phyloP scores from a whole-genome alignment of 1,284 basidiomycete species.

The Irpex rosettiformis region DNA sequence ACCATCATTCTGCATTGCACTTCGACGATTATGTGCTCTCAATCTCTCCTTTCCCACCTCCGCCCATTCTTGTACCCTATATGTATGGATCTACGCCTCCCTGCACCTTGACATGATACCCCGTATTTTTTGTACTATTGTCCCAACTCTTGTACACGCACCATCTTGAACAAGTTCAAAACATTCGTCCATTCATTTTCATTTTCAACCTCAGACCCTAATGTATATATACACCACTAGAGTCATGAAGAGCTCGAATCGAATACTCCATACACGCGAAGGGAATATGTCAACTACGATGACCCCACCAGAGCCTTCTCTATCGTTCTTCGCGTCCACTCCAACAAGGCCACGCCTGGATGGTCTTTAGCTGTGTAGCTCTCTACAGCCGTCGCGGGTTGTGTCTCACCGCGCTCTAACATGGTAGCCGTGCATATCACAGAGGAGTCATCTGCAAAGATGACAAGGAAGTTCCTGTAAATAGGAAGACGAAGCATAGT shows the following conservation, averaged over 20 bases:
- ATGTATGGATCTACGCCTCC: neutral
- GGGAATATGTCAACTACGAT: no score
- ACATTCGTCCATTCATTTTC: no score
- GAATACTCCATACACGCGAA: no score
- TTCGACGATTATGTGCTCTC: neutral
- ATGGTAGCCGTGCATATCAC: constrained; percentile 57
- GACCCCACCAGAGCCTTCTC: constrained; percentile 3
- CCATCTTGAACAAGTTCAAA: no score
- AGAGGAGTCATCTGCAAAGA: constrained; percentile 43
- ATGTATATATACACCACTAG: neutral
- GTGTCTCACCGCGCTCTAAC: constrained; percentile 38
- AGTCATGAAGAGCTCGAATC: no score
- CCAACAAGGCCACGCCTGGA: constrained; percentile 17
- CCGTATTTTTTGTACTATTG: neutral
- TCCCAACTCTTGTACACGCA: neutral
- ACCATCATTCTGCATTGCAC: neutral
- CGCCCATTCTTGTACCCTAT: neutral
- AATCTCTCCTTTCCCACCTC: neutral
- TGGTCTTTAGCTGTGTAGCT: constrained; percentile 35
- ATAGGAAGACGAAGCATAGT: neutral
- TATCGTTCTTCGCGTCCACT: constrained; percentile 24
- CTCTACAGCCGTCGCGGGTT: constrained; percentile 36
- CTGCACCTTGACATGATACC: neutral
- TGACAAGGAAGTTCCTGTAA: constrained; percentile 59
- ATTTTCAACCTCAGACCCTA: neutral